Evolutionary conservation across 257 asterid species (phyloP), one percentile per base, ranked within the genome.

Genomic region (Phtheirospermum japonicum): DNA sequence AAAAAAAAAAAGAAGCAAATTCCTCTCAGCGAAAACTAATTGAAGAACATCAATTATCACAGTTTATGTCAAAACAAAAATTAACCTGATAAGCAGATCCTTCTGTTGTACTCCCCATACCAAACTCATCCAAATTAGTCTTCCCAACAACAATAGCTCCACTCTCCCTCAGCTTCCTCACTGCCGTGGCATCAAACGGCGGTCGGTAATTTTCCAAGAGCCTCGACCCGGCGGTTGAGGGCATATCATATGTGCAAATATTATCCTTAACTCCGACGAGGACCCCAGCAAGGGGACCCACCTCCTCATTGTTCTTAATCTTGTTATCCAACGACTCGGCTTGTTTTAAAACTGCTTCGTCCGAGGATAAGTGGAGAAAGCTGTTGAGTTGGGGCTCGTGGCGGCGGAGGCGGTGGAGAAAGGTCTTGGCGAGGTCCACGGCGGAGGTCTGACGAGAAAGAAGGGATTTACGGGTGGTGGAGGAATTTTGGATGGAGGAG

Each of bases 91-190:
- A 93, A 63, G 87, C 96, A 61, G 99, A 93, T 26, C 76, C 85
- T 77, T 93, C 97, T 3, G 97, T 93, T 16, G 99, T 84, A 70
- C 97, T 93, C 16, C 99, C 97, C 99, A 93, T 93, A 10, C 99
- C 99, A 82, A 89, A 93, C 78, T 93, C 99, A 76, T 93, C 99
- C 88, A 93, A 56, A 76, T 93, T 93, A 14, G 96, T 93, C 83
- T 93, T 93, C 60, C 99, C 97, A 53, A 93, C 80, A 43, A 93
- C 67, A 60, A 89, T 83, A 5, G 90, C 97, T 23, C 97, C 99
- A 66, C 73, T 68, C 51, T 85, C 83, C 73, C 77, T 87, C 84
- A 93, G 60, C 78, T 82, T 93, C 76, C 78, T 82, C 75, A 89
- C 96, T 1, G 84, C 96, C 13, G 97, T 89, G 28, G 99, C 97